Evolutionary conservation across 129 eudicot genomes (phyloP).

Genomic region (Calendula officinalis): DNA sequence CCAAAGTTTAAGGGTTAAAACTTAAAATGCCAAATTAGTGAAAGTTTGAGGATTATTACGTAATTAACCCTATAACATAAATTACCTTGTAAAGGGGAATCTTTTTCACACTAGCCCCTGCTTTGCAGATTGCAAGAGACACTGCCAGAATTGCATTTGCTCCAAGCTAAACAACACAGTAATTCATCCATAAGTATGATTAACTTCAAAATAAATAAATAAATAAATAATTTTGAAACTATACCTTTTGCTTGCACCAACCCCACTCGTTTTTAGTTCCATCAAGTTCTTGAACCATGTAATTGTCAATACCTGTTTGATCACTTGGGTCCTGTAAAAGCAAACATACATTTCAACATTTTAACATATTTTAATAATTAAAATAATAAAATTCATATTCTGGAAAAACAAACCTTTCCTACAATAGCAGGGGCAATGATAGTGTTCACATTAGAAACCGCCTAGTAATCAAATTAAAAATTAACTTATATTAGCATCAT

Average conservation of each 20-base stretch:
- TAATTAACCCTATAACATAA: background rate
- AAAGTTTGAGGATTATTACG: too few relatives aligned
- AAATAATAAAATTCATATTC: background rate
- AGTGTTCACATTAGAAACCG: conserved; percentile 75
- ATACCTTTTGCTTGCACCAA: conserved; percentile 98
- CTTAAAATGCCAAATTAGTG: too few relatives aligned
- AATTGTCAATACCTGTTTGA: conserved; percentile 85
- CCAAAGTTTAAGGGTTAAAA: too few relatives aligned
- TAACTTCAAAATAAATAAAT: background rate
- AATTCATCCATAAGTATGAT: conserved; percentile 10
- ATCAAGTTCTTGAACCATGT: conserved; percentile 92
- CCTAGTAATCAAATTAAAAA: conserved; percentile 41
- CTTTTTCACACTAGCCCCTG: conserved; percentile 79
- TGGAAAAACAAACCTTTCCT: conserved; percentile 73
- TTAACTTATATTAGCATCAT: conserved; percentile 12
- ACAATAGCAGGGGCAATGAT: conserved; percentile 82
- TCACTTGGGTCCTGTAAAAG: conserved; percentile 72
- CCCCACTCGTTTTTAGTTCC: conserved; percentile 99
- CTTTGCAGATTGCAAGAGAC: conserved; percentile 97
- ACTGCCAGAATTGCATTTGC: conserved; percentile 96
- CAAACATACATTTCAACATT: background rate
- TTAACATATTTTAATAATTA: background rate
- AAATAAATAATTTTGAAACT: background rate
- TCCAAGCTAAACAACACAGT: conserved; percentile 60
- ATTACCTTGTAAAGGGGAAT: conserved; percentile 91